Base-by-base conservation (phyloP, 2,329 filamentous ascomycete species). In the Tympanopsis confertula region DNA sequence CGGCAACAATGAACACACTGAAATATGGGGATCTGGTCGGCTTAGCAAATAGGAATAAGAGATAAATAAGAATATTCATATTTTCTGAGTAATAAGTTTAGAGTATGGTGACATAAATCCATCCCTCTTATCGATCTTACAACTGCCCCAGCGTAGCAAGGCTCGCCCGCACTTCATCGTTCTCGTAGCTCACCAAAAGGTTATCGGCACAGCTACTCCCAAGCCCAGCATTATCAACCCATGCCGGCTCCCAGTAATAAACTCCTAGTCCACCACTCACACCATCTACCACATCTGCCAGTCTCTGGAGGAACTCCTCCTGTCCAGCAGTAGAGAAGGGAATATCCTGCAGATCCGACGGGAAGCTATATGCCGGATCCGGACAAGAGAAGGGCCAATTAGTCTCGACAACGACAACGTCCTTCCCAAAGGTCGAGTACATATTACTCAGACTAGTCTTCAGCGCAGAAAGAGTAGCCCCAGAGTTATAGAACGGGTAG, bases 201-300 rank as follows among this genome's bases (percentile, higher is more conserved):
- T 79, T 82, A 46, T 74, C 74, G 14, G 62, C 59, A 50, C 79
- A 83, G 30, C 74, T 78, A 14, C 76, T 81, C 2, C 79, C 79
- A 37, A 84, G 54, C 0, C 56, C 68, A 10, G 70, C 67, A 54
- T 83, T 85, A 30, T 74, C 63, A 43, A 84, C 62, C 78, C 78
- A 86, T 1, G 72, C 75, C 0, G 79, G 79, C 52, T 86, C 81
- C 81, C 81, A 86, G 46, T 85, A 86, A 43, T 79, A 84, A 5
- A 86, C 33, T 0, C 79, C 82, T 19, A 61, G 55, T 0, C 77
- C 77, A 1, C 67, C 65, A 1, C 55, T 62, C 1, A 75, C 67
- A 2, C 57, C 65, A 1, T 62, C 58, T 0, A 84, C 68, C 1
- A 74, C 60, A 1, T 59, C 59, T 0, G 76, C 77, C 14, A 86